Evolutionary conservation across 2,329 filamentous ascomycete species (phyloP).

Genomic region (Trichoderma sp.): DNA sequence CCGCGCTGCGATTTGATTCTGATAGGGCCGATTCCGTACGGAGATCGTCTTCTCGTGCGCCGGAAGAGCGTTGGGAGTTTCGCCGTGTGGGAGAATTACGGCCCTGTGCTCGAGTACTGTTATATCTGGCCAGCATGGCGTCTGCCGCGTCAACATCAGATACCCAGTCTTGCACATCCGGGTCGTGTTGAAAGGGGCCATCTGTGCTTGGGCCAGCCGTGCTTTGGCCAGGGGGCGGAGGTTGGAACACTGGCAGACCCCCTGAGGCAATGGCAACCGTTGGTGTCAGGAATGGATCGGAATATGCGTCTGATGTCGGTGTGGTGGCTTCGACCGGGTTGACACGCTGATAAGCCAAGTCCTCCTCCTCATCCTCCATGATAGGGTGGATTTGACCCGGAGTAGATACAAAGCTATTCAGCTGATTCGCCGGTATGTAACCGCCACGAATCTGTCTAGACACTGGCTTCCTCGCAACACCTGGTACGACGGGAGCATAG

Average conservation of each 20-base stretch:
- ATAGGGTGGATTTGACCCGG: conserved; percentile 55
- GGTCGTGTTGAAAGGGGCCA: conserved; percentile 39
- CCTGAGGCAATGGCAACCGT: conserved; percentile 25
- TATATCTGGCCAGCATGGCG: conserved; percentile 48
- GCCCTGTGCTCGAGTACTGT: conserved; percentile 32
- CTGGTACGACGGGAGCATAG: conserved; percentile 22
- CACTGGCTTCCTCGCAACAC: conserved; percentile 37
- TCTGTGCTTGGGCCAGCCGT: conserved; percentile 44
- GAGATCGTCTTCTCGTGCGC: conserved; percentile 45
- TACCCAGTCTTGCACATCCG: conserved; percentile 59
- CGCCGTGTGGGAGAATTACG: conserved; percentile 41
- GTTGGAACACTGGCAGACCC: conserved; percentile 24
- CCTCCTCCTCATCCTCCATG: conserved; percentile 58
- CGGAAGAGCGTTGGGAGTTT: conserved; percentile 37
- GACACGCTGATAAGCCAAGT: conserved; percentile 32
- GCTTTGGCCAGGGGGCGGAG: conserved; percentile 35
- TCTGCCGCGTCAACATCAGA: conserved; percentile 55
- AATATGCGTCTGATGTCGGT: conserved; percentile 38
- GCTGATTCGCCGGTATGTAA: conserved; percentile 34
- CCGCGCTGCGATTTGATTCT: conserved; percentile 49
- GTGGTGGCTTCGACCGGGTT: conserved; percentile 30
- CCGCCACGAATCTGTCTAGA: conserved; percentile 32
- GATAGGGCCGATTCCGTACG: conserved; percentile 58
- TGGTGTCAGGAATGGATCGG: conserved; percentile 54
- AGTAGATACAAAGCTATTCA: conserved; percentile 29